Conservation (phyloP, 768 basidiomycete genomes). For the Termitomyces sp. region DNA sequence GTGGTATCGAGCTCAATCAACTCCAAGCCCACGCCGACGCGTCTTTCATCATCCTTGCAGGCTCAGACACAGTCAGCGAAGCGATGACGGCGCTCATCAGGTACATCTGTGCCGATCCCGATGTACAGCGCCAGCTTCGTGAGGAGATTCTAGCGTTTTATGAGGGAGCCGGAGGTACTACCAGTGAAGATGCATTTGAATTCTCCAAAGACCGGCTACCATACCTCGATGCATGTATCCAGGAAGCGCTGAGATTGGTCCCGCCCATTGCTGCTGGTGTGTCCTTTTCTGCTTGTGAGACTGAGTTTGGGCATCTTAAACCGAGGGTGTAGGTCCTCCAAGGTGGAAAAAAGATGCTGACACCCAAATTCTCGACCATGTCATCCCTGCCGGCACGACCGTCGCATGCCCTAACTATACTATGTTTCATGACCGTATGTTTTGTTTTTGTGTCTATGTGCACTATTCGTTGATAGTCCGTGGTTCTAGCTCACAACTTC, state of each 20-base stretch:
- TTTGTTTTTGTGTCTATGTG: background rate
- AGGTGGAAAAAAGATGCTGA: slow-evolving; percentile 10
- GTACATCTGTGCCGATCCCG: slow-evolving; percentile 8
- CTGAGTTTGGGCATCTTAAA: background rate
- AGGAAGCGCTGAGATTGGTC: slow-evolving; percentile 19
- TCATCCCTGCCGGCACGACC: slow-evolving; percentile 10
- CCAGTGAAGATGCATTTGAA: slow-evolving; percentile 5
- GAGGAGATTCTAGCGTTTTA: slow-evolving; percentile 3
- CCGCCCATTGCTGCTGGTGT: slow-evolving; percentile 19
- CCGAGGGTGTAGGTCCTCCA: slow-evolving; percentile 4
- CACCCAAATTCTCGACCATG: background rate
- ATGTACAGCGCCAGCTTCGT: slow-evolving; percentile 6
- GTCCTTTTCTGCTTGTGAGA: background rate
- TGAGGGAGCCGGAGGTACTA: slow-evolving; percentile 1
- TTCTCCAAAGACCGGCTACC: slow-evolving; percentile 10
- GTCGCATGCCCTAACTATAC: slow-evolving; percentile 15
- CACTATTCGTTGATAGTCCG: too few species aligned
- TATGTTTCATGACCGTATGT: slow-evolving; percentile 13
- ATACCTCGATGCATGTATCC: slow-evolving; percentile 17
- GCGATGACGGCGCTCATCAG: slow-evolving; percentile 14
- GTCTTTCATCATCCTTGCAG: slow-evolving; percentile 18
- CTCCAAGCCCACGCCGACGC: slow-evolving; percentile 17
- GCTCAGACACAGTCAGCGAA: slow-evolving; percentile 18
- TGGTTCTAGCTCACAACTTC: slow-evolving; percentile 15
- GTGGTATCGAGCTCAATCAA: slow-evolving; percentile 4